Base-by-base conservation (phyloP, 768 basidiomycete genomes). In the Amanita inopinata region DNA sequence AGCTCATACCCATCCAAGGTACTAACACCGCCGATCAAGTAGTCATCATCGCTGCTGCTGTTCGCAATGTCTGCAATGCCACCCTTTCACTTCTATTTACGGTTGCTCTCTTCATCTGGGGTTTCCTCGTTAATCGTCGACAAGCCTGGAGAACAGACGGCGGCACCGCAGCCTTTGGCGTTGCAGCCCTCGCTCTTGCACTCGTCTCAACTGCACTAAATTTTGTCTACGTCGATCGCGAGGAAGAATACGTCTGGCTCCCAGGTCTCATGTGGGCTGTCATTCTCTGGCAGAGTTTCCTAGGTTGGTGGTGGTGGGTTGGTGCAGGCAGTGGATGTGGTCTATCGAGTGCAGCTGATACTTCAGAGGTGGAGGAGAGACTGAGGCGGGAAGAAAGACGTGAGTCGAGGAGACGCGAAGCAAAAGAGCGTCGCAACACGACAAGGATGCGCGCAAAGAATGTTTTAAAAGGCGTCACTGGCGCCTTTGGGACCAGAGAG, bases 231-330 rank as follows among this genome's bases (percentile, higher is more conserved):
- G 84, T 99, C 28, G 80, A 82, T 7, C 66, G 67, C 40, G 80
- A 85, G 53, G 84, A 94, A 48, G 80, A 89, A 52, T 86, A 87
- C 49, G 66, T 78, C n/a, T 98, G 96, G 96, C 71, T 97, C 45
- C 87, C 90, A 0, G 77, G 81, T 17, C 69, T 97, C 40, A 78
- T 90, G 61, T 93, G 90, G 79, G 81, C 85, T 5, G 79, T 96
- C 38, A 78, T 97, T 8, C 74, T 98, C 14, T 99, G 96, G 96
- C 96, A 99, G 69, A 89, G 79, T 60, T 94, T 93, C 61, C 62
- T 96, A 15, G 91, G 88, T 0, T 97, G 90, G 89, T 97, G 92
- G 92, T 97, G 92, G 92, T 97, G 91, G 91, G 90, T 91, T 10
- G 92, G 92, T n/a, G 78, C 84, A 2, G 85, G 90, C 4, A 88